Evolutionary conservation across 495 filamentous ascomycete genomes (phyloP).

Genomic region (Penicillium ucsense): DNA sequence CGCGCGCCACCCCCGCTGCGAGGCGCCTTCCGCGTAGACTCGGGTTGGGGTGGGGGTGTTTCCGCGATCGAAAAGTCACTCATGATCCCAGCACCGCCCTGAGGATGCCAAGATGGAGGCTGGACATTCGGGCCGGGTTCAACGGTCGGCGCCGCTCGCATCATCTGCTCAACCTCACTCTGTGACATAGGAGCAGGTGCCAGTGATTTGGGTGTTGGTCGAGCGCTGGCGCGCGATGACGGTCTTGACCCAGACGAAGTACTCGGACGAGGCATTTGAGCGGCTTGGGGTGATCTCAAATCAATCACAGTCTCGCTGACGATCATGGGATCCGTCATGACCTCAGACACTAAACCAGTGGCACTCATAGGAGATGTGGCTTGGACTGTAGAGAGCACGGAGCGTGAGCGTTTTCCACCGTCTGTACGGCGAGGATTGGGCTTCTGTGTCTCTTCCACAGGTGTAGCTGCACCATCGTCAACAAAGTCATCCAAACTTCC

Average conservation of each 20-base stretch:
- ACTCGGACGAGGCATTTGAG: constrained; percentile 16
- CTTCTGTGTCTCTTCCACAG: constrained; percentile 24
- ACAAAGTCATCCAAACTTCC: constrained; percentile 53
- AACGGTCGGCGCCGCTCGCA: constrained; percentile 43
- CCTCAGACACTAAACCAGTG: constrained; percentile 12
- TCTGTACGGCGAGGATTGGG: constrained; percentile 26
- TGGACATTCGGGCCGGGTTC: constrained; percentile 43
- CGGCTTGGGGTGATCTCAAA: constrained; percentile 11
- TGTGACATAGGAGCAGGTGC: constrained; percentile 32
- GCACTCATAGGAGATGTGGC: constrained; percentile 21
- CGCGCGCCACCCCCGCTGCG: constrained; percentile 30
- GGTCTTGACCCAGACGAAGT: constrained; percentile 25
- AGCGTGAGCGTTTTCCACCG: constrained; percentile 31
- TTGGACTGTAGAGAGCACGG: constrained; percentile 30
- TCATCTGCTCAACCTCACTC: constrained; percentile 23
- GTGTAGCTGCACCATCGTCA: constrained; percentile 39
- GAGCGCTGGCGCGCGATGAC: constrained; percentile 26
- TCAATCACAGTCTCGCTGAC: constrained; percentile 9
- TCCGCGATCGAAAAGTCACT: constrained; percentile 29
- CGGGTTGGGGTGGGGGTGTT: constrained; percentile 19
- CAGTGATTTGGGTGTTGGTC: constrained; percentile 30
- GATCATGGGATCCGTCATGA: constrained; percentile 10
- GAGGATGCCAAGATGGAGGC: constrained; percentile 29
- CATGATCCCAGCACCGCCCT: constrained; percentile 38
- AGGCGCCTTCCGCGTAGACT: constrained; percentile 15